Evolutionary conservation across 2,329 filamentous ascomycete genomes (phyloP), one percentile per base, ranked within the genome.

Genomic region (Apiospora pterosperma): DNA sequence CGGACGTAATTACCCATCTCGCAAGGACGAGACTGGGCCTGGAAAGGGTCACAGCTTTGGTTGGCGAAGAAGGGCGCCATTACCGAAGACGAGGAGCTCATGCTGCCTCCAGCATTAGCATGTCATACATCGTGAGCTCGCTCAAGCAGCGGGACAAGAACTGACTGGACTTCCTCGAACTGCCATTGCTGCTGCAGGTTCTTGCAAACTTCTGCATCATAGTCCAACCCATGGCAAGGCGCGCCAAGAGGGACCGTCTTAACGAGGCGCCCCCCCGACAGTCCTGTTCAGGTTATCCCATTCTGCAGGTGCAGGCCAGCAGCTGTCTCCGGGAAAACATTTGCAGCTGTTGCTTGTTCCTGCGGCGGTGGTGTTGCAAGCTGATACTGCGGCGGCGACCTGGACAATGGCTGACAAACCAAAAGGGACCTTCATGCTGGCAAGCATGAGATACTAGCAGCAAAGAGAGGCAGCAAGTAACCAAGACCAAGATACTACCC

Each of bases 181-280:
- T 62, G 63, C 59, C 59, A 62, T 12, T 64, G 41, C 11, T 68
- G 44, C 3, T 63, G 31, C 11, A 65, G 42, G 64, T 70, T 67
- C 21, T 71, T 65, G 59, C 63, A 64, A 41, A 63, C 39, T 4
- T 65, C 67, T 11, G 70, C 72, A 8, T 67, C 61, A 52, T 71
- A 73, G 59, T 60, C 36, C 2, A 19, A 11, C 16, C 59, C 63
- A 31, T 64, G 63, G 65, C 73, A 74, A 3, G 71, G 70, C 12
- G 62, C 21, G 2, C 72, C 73, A n/a, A 73, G 48, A 16, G 73
- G 72, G 8, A 65, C 60, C 12, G 67, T 71, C 65, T 70, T 67
- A 64, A 73, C 62, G 21, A 75, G 67, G 11, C 62, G 66, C 28
- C 69, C 69, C n/a, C 36, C 67, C 69, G 11, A 72, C 58, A 5